phyloP scores from a whole-genome alignment of 768 basidiomycete genomes.

The Floccularia luteovirens region DNA sequence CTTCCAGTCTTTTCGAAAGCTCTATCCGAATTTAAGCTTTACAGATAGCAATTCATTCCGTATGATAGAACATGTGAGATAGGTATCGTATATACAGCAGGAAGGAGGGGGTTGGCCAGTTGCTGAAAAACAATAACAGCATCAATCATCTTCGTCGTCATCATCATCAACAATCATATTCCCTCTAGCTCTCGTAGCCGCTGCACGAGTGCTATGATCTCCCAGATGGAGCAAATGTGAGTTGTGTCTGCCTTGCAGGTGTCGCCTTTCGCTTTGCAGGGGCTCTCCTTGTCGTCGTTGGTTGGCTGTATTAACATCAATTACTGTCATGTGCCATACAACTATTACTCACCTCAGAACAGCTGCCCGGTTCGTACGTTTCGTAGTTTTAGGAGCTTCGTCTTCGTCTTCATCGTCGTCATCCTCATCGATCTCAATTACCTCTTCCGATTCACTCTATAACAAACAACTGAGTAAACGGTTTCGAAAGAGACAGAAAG shows the following conservation, averaged over 20 bases:
- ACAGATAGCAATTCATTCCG: too few relatives aligned
- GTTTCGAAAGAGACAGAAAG: neutral
- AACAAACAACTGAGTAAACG: conserved; percentile 8
- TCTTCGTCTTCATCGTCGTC: conserved; percentile 41
- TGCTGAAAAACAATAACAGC: conserved; percentile 7
- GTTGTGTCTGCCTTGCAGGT: conserved; percentile 41
- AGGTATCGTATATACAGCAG: neutral
- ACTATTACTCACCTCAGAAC: conserved; percentile 46
- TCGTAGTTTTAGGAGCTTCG: conserved; percentile 38
- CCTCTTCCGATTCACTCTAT: conserved; percentile 37
- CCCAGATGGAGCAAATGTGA: conserved; percentile 57
- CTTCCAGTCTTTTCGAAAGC: too few relatives aligned
- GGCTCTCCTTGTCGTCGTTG: too few relatives aligned
- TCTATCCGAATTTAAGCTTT: too few relatives aligned
- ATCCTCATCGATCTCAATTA: conserved; percentile 49
- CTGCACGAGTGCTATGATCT: conserved; percentile 54
- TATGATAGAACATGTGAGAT: neutral
- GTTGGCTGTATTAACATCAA: too few relatives aligned
- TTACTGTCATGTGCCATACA: neutral
- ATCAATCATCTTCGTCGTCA: conserved; percentile 16
- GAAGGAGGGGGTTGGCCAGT: too few relatives aligned
- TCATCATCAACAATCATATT: conserved; percentile 43
- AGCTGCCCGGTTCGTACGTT: conserved; percentile 57
- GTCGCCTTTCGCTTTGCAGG: conserved; percentile 40
- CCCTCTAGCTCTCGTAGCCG: conserved; percentile 60